Conservation (phyloP, 2,329 filamentous ascomycete genomes). For the Penicillium sp. region DNA sequence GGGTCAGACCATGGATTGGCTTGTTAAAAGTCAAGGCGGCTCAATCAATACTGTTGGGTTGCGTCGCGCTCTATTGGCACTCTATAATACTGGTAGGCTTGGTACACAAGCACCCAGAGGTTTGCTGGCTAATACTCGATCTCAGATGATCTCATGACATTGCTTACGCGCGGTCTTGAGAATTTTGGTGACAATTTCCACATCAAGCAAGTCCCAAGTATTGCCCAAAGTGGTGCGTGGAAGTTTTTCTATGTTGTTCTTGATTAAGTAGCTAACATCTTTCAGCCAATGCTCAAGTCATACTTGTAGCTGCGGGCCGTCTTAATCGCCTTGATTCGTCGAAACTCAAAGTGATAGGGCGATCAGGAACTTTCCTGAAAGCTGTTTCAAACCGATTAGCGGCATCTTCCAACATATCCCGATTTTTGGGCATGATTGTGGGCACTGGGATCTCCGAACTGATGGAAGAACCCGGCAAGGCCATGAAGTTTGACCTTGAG, state of each 20-base stretch:
- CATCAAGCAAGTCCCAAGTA: slow-evolving; percentile 78
- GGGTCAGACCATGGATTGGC: slow-evolving; percentile 61
- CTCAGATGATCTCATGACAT: slow-evolving; percentile 42
- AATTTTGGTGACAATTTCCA: slow-evolving; percentile 84
- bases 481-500: slow-evolving; percentile 79
- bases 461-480: slow-evolving; percentile 64
- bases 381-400: slow-evolving; percentile 81
- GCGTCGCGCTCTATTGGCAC: slow-evolving; percentile 64
- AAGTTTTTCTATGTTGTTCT: neutral
- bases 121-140: neutral
- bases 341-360: slow-evolving; percentile 65
- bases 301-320: slow-evolving; percentile 75
- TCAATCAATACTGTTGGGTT: slow-evolving; percentile 65
- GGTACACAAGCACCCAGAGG: too few relatives aligned
- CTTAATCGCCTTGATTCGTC: slow-evolving; percentile 64
- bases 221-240: slow-evolving; percentile 70
- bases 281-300: slow-evolving; percentile 72
- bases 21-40: slow-evolving; percentile 62
- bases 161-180: slow-evolving; percentile 64
- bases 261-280: slow-evolving; percentile 20
- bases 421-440: slow-evolving; percentile 84
- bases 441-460: slow-evolving; percentile 69
- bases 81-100: slow-evolving; percentile 50
- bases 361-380: slow-evolving; percentile 70
- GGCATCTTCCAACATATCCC: slow-evolving; percentile 68